Evolutionary conservation across 2,329 filamentous ascomycete species (phyloP).

Genomic region (Akanthomyces dipterigenus): DNA sequence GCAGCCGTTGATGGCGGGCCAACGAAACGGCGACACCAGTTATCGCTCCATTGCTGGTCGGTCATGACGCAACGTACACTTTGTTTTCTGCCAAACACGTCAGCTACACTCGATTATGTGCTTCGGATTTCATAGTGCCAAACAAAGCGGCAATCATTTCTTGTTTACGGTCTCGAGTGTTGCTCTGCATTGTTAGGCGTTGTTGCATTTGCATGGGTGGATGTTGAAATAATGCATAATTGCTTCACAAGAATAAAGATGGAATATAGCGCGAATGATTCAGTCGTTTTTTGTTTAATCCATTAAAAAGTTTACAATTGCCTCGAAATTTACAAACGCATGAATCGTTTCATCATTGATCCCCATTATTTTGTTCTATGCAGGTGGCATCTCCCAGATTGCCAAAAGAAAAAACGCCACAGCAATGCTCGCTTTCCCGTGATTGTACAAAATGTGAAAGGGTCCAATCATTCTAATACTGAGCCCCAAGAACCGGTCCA

Average conservation of each 20-base stretch:
- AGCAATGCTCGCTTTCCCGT: slow-evolving; percentile 8
- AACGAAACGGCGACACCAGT: neutral
- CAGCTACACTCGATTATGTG: neutral
- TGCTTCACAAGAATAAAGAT: neutral
- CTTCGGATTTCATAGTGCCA: neutral
- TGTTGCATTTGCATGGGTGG: neutral
- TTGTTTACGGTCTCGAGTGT: neutral
- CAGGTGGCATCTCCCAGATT: neutral
- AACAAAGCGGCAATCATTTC: neutral
- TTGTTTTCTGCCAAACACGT: neutral
- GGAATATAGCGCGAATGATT: neutral
- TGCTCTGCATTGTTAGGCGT: neutral
- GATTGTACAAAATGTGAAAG: neutral
- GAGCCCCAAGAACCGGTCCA: neutral
- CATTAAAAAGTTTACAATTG: neutral
- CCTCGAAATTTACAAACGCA: neutral
- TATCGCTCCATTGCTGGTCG: neutral
- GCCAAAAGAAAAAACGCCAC: neutral
- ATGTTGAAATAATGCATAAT: neutral
- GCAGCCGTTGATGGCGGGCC: slow-evolving; percentile 15
- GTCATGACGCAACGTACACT: neutral
- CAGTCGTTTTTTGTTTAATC: neutral
- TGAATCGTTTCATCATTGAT: neutral
- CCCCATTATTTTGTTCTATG: neutral
- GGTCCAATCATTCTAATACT: slow-evolving; percentile 3